These are phyloP conservation scores for Bimuria novae-zelandiae DNA, from an alignment of 2,329 filamentous ascomycete species.

Conservation along the genomic window DNA sequence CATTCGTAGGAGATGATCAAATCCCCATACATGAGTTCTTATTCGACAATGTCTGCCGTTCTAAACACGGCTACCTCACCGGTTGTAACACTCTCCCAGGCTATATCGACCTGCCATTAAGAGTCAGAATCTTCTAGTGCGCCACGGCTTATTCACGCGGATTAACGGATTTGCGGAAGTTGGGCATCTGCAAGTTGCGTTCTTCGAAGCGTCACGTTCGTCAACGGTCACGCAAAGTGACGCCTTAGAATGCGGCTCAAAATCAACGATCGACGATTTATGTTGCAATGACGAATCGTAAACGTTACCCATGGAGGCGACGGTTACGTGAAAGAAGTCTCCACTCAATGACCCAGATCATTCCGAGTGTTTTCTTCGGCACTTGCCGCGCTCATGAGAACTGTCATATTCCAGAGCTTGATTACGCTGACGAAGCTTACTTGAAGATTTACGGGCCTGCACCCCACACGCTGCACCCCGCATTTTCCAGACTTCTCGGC, in stretches of 20 bases:
- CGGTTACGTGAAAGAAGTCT: not conserved
- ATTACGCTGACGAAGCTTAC: constrained; percentile 31
- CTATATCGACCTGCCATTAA: constrained; percentile 10
- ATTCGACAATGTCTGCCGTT: no score
- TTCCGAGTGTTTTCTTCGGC: no score
- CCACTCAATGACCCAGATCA: no score
- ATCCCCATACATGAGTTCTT: no score
- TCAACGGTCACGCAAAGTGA: constrained; percentile 17
- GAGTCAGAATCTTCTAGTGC: constrained; percentile 7
- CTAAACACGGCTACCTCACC: not conserved
- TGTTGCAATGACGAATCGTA: not conserved
- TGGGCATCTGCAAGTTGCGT: constrained; percentile 19
- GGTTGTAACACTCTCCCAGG: constrained; percentile 10
- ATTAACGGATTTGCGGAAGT: constrained; percentile 23
- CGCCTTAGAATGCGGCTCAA: constrained; percentile 5
- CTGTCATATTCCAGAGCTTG: constrained; percentile 10
- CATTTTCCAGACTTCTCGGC: constrained; percentile 19
- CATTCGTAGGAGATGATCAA: not conserved
- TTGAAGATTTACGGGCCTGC: constrained; percentile 17
- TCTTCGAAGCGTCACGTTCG: constrained; percentile 7
- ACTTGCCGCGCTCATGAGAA: no score
- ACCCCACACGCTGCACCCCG: constrained; percentile 28
- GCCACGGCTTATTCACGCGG: not conserved
- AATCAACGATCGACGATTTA: not conserved
- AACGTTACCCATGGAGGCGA: not conserved